A percentile compares a stretch with the other conserved stretches of the same genome.
Evolutionary conservation across 1,284 basidiomycete genomes (phyloP).

Genomic region (Jaminaea rosea): DNA sequence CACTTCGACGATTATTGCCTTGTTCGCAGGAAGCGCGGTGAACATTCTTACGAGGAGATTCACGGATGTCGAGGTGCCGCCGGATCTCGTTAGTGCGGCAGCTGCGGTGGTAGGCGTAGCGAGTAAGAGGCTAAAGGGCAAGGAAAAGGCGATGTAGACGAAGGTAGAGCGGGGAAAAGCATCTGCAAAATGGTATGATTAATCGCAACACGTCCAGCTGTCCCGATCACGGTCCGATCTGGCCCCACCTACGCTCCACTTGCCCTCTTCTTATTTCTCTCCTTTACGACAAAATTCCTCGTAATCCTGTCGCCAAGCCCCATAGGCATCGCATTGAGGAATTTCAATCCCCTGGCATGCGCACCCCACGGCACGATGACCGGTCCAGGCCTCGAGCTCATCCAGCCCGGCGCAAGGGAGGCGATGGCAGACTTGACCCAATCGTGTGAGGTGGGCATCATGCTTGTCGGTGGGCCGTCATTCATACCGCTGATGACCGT

Average conservation of each 20-base stretch:
- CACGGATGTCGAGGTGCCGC: slow-evolving; percentile 40
- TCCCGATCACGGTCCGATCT: too few species aligned
- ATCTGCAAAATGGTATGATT: too few species aligned
- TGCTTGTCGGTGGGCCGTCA: slow-evolving; percentile 6
- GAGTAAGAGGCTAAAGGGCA: too few species aligned
- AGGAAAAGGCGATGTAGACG: too few species aligned
- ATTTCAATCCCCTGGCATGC: not conserved
- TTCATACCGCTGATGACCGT: slow-evolving; percentile 7
- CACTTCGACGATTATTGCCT: slow-evolving; percentile 52
- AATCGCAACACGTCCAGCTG: too few species aligned
- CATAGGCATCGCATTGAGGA: not conserved
- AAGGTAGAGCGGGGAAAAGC: too few species aligned
- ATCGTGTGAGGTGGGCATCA: not conserved
- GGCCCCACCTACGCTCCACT: too few species aligned
- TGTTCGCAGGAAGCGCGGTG: slow-evolving; percentile 86
- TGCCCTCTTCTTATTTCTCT: not conserved
- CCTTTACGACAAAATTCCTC: not conserved
- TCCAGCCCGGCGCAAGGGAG: slow-evolving; percentile 3
- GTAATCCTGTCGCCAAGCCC: not conserved
- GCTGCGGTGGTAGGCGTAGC: too few species aligned
- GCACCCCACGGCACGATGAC: slow-evolving; percentile 9
- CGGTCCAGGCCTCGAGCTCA: not conserved
- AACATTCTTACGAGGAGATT: slow-evolving; percentile 76
- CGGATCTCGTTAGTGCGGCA: too few species aligned
- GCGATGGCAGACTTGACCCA: slow-evolving; percentile 7